Evolutionary conservation across 1,284 basidiomycete genomes (phyloP).

Genomic region (Rugiboletus extremiorientalis): DNA sequence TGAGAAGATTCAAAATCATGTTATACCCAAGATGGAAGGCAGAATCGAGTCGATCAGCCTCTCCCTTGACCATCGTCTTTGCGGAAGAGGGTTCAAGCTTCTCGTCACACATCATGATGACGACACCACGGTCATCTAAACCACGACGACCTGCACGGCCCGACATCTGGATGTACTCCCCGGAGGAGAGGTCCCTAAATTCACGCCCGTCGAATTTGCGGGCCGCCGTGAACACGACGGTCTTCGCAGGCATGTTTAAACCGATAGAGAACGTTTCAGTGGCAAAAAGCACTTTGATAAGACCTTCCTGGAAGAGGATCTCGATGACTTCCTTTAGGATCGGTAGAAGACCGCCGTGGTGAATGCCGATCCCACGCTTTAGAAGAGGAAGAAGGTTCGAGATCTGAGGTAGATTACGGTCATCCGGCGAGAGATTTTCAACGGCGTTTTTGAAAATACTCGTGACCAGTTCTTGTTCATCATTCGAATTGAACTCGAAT

Average conservation of each 20-base stretch:
- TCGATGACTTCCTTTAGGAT: slow-evolving; percentile 99
- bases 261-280: slow-evolving; percentile 99
- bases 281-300: slow-evolving; percentile 98
- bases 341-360: slow-evolving; percentile 96
- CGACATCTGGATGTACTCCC: slow-evolving; percentile 99
- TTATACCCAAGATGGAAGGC: slow-evolving; percentile 99
- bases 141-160: slow-evolving; percentile 97
- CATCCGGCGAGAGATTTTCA: slow-evolving; percentile 84
- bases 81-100: slow-evolving; percentile 92
- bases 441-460: slow-evolving; percentile 97
- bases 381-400: slow-evolving; percentile 91
- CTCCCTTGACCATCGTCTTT: slow-evolving; percentile 98
- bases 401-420: slow-evolving; percentile 93
- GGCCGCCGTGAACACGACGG: slow-evolving; percentile 95
- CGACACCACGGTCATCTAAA: slow-evolving; percentile 97
- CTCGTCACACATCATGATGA: slow-evolving; percentile 99
- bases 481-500: slow-evolving; percentile 93
- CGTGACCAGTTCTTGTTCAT: slow-evolving; percentile 88
- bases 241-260: slow-evolving; percentile 99
- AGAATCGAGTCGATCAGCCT: slow-evolving; percentile 95
- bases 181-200: slow-evolving; percentile 87
- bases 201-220: slow-evolving; percentile 97
- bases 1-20: slow-evolving; percentile 98
- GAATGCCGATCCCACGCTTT: slow-evolving; percentile 96
- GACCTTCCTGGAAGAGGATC: slow-evolving; percentile 98